Conservation (phyloP, 371 early-diverging fungal genomes). For the Circinella minor region DNA sequence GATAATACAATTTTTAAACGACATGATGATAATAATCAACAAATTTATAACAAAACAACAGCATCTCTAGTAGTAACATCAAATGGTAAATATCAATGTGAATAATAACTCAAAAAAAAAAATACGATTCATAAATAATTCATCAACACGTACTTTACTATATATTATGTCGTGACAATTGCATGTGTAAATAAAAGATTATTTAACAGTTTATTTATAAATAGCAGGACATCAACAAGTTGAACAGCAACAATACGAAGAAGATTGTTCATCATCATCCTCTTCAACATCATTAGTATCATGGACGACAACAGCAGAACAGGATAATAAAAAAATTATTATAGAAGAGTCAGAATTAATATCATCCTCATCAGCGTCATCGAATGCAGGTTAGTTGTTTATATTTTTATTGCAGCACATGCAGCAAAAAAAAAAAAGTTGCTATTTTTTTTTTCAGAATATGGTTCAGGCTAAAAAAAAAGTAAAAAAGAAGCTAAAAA, state of each 20-base stretch:
- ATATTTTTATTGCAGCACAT: constrained; percentile 4
- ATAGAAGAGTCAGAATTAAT: not conserved
- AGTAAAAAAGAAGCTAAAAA: too few species aligned
- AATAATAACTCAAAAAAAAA: too few species aligned
- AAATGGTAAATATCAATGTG: not conserved
- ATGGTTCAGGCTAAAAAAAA: too few species aligned
- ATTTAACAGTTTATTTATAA: not conserved
- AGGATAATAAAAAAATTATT: not conserved
- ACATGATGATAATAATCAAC: not conserved
- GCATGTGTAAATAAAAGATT: too few species aligned
- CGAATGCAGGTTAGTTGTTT: not conserved
- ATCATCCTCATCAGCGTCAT: not conserved
- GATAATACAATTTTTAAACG: not conserved
- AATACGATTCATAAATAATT: too few species aligned
- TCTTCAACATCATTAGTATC: not conserved
- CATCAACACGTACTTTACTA: too few species aligned
- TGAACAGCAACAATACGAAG: not conserved
- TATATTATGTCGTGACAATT: too few species aligned
- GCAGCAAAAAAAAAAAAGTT: constrained; percentile 1
- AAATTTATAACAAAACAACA: not conserved
- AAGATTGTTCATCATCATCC: constrained; percentile 1
- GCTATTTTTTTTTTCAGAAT: not conserved
- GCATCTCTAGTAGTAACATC: not conserved
- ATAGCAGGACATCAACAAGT: not conserved
- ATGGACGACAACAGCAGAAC: not conserved